Base-by-base conservation (phyloP, 106 monocot species). In the Cymbidium sinense region DNA sequence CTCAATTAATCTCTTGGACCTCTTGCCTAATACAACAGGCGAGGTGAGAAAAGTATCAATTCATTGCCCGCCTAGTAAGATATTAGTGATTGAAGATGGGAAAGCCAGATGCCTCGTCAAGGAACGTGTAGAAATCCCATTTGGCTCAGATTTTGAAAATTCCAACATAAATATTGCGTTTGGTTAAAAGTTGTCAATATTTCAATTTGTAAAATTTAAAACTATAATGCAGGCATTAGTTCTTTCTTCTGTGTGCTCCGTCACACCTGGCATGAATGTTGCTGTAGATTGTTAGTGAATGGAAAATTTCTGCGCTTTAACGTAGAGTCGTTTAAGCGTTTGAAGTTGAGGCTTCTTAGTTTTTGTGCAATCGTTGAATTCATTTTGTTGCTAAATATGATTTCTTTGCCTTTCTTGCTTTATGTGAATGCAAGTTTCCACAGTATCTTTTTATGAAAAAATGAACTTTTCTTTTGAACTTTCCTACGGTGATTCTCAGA, bases 121-220 rank as follows among this genome's bases (percentile, higher is more conserved):
- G 75, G 93, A 93, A 79, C 77, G 96, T 52, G 75, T 94, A 7
- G 93, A 93, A 76, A 75, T 93, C 12, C 96, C 96, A 51, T 93
- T 96, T 80, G 93, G 86, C 27, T 69, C 86, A 3, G 82, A 85
- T 78, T 83, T 87, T 43, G 76, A 51, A 0, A 75, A 78, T 34
- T 93, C 89, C 50, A 84, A 79, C 64, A 67, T 89, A 83, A 86
- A 76, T 50, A 90, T 90, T 79, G 96, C 93, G 23, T 88, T 89
- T 75, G 93, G 96, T 50, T 96, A 82, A 86, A n/a, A 33, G 50
- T 11, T 74, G 18, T n/a, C 21, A 23, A 37, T 20, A 73, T 41
- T 37, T 23, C 23, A 11, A 58, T 0, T 47, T 47, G 47, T 47
- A 47, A 47, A 17, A 47, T 47, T 47, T 47, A 13, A 47, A 47